Percentiles rank a stretch among this genome's conserved stretches.
Evolutionary conservation across 1,284 basidiomycete genomes (phyloP).

Genomic region (Sanguinoderma infundibulare): DNA sequence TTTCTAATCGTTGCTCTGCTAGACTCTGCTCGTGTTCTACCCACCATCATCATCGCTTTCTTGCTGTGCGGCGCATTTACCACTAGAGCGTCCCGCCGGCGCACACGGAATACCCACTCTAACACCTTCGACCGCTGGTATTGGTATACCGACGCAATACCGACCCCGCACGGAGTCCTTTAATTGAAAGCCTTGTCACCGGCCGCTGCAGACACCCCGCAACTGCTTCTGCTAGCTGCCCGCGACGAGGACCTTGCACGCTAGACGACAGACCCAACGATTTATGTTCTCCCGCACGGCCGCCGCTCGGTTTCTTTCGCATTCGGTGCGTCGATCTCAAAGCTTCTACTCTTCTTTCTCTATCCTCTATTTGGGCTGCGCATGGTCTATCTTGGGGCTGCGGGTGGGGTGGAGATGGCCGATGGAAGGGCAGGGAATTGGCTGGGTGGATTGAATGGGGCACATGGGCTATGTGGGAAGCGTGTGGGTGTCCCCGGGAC

Average conservation of each 20-base stretch:
- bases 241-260: constrained; percentile 1
- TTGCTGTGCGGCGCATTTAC: not conserved
- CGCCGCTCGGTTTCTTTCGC: constrained; percentile 21
- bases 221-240: not conserved
- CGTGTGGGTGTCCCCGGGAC: not conserved
- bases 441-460: not conserved
- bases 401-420: not conserved
- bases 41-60: not conserved
- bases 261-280: not conserved
- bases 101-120: constrained; percentile 3
- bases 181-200: not conserved
- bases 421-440: not conserved
- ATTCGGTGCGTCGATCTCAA: constrained; percentile 17
- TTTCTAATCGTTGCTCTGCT: not conserved
- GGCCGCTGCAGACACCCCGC: constrained; percentile 4
- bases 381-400: not conserved
- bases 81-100: not conserved
- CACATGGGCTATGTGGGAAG: not conserved
- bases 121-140: constrained; percentile 1
- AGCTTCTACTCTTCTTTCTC: not conserved
- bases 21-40: not conserved
- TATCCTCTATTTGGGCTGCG: not conserved
- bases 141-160: not conserved
- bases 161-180: not conserved
- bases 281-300: constrained; percentile 25